Evolutionary conservation across 106 monocot species (phyloP), one percentile per base, ranked within the genome.

Genomic region (Ottelia alismoides): DNA sequence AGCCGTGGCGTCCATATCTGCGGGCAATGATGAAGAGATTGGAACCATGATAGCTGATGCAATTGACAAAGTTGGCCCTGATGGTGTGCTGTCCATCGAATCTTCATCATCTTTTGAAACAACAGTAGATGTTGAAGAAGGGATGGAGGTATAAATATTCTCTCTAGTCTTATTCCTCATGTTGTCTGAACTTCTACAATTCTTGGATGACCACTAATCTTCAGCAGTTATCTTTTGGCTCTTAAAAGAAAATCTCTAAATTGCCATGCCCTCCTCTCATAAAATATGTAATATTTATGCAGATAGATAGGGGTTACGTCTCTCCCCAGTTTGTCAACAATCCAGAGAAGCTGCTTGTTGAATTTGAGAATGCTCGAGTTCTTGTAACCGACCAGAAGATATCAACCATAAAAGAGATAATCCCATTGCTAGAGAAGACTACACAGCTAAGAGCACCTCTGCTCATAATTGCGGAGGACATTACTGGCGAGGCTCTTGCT

Each of bases 11-110:
- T 45, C 84, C 20, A 75, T 84, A 22, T 81, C 80, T 20, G 70
- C 90, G 50, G 90, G 90, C 17, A 91, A 91, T 70, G 84, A 91
- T 65, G 77, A 91, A 2, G 53, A 54, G 44, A 48, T 84, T 21
- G 90, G 90, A 11, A 49, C 75, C 27, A 77, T 91, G 90, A 84
- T 84, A 69, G 84, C 90, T 72, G 81, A 84, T 66, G 84, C 84
- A n/a, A 91, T 91, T 53, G 81, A 78, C 30, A 80, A 78, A 65
- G 87, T 88, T 61, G 87, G 87, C 12, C 76, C 78, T 14, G 82
- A 88, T 64, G 87, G 87, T 53, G 82, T 88, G 47, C 58, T 91
- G 1, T 78, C 90, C 29, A 81, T 91, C 60, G 88, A 91, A 49
- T 80, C 84, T 44, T 84, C 84, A 51, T 81, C 84, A 25, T 84